phyloP scores from a whole-genome alignment of 768 basidiomycete genomes.

The Udeniomyces megalosporus region DNA sequence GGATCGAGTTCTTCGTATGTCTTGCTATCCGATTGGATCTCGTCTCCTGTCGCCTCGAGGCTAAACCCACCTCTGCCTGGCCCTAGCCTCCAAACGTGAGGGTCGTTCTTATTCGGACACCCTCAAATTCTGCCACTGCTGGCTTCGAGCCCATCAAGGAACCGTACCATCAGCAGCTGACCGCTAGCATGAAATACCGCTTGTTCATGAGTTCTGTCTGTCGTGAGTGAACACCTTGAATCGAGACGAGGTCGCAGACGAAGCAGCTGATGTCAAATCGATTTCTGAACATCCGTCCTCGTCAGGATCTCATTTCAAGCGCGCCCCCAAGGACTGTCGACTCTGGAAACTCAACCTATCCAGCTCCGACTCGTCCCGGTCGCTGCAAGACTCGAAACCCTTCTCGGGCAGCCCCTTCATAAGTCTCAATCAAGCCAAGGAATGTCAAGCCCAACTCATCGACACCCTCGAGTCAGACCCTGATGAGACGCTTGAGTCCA shows the following conservation, averaged over 20 bases:
- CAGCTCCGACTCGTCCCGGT: background rate
- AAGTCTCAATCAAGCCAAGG: background rate
- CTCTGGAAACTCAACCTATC: conserved; percentile 4
- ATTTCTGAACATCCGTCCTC: too few relatives aligned
- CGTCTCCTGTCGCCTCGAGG: background rate
- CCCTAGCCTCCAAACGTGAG: conserved; percentile 44
- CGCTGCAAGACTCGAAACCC: background rate
- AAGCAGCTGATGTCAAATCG: too few relatives aligned
- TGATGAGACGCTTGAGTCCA: conserved; percentile 12
- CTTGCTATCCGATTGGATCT: background rate
- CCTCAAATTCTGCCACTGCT: conserved; percentile 30
- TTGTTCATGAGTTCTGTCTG: conserved; percentile 8
- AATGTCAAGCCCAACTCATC: background rate
- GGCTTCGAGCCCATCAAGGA: conserved; percentile 15
- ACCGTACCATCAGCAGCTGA: conserved; percentile 31
- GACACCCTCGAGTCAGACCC: background rate
- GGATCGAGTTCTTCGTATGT: conserved; percentile 45
- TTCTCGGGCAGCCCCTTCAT: background rate
- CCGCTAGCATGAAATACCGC: conserved; percentile 16
- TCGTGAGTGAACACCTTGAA: conserved; percentile 7
- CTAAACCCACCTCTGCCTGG: too few relatives aligned
- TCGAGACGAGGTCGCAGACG: too few relatives aligned
- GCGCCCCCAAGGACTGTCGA: conserved; percentile 13
- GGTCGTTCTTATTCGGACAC: conserved; percentile 28
- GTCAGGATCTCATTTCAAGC: conserved; percentile 15